Evolutionary conservation across 768 basidiomycete genomes (phyloP), one percentile per base, ranked within the genome.

Genomic region (Panaeolus papilionaceus): DNA sequence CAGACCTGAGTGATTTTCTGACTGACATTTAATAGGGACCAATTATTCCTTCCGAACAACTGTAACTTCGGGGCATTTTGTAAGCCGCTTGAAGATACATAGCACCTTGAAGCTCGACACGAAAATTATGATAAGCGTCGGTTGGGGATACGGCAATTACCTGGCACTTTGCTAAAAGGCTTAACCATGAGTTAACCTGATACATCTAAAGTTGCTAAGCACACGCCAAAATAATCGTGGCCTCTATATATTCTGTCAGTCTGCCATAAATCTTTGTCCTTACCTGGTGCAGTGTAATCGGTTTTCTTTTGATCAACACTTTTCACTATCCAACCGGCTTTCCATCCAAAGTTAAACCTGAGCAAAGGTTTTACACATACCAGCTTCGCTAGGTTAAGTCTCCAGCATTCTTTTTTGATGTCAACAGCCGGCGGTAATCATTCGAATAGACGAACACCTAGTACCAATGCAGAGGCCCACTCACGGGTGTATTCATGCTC

Each of bases 161-260:
- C 54, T 58, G 54, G 26, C n/a, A 33, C 54, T 14, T 11, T 58
- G 54, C 28, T 58, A 58, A 58, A 28, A 58, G 26, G 16, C 28
- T 16, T 58, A 58, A 16, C 47, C 4, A 58, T 14, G 45, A 45
- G 16, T 18, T 49, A 49, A 20, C 47, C 6, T 18, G 47, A 26
- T 23, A 23, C 23, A 20, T 26, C 1, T 9, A 3, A 20, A 49
- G 47, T 20, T 49, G 47, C 20, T 49, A 49, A 49, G 47, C 2
- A 20, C 18, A 18, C 7, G 44, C 44, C 44, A 18, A 3, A n/a
- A 20, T 16, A 5, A 33, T 33, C 33, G 5, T 33, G 33, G n/a
- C 44, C 44, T 45, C 7, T 7, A 20, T 11, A 3, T 45, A 45
- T 49, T 23, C 16, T 12, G 9, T 10, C 47, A 6, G 8, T 12